Conservation (phyloP, 164 flowering plant genomes). For the Amborella trichopoda region DNA sequence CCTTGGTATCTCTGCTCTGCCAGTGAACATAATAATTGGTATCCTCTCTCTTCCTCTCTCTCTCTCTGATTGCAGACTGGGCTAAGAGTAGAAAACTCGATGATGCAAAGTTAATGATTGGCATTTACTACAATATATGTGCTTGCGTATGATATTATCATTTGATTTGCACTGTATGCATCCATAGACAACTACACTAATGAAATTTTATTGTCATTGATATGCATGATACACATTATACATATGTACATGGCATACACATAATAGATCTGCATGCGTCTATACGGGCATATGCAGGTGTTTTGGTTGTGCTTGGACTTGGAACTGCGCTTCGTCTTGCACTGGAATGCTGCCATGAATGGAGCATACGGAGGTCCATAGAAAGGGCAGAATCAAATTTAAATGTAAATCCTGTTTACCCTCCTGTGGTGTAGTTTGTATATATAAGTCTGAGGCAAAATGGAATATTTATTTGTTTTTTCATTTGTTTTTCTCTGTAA, state of each 20-base stretch:
- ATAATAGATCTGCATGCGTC: no score
- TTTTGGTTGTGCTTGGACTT: slow-evolving; percentile 65
- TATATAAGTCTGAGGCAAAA: no score
- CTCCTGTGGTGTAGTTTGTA: no score
- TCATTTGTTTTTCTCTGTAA: no score
- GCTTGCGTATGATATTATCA: no score
- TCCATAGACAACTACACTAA: no score
- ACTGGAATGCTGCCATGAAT: slow-evolving; percentile 62
- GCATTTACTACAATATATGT: no score
- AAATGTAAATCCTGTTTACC: slow-evolving; percentile 30
- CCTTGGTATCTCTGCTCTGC: slow-evolving; percentile 75
- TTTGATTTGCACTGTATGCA: no score
- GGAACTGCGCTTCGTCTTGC: slow-evolving; percentile 71
- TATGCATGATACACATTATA: neutral
- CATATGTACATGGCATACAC: neutral
- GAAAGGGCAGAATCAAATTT: slow-evolving; percentile 32
- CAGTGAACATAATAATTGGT: slow-evolving; percentile 79
- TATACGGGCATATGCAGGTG: slow-evolving; percentile 37
- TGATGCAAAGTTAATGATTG: no score
- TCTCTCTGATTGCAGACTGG: neutral
- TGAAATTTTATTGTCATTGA: no score
- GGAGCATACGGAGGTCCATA: slow-evolving; percentile 45
- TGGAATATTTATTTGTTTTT: no score
- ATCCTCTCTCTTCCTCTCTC: neutral
- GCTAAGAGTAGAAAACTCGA: no score